phyloP scores from a whole-genome alignment of 352 stramenopile species.

The Globisporangium nunn region DNA sequence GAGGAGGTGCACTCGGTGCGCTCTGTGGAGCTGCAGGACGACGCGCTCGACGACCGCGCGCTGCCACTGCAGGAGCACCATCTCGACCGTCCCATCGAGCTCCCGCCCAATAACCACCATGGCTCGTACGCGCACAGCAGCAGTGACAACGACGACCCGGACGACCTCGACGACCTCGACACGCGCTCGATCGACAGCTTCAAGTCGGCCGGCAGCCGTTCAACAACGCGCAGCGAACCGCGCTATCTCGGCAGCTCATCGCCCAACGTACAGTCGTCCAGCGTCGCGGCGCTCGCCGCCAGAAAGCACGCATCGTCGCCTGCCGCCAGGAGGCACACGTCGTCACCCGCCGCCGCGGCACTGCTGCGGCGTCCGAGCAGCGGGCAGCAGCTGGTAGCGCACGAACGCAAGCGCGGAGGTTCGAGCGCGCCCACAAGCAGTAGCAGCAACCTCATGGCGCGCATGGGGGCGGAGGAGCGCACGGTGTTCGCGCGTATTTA shows the following conservation, averaged over 20 bases:
- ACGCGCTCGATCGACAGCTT: not conserved
- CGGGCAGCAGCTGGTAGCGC: not conserved
- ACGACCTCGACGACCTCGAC: slow-evolving; percentile 2
- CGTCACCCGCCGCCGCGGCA: not conserved
- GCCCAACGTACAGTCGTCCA: slow-evolving; percentile 14
- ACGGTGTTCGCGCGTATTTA: slow-evolving; percentile 78
- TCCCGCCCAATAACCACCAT: not conserved
- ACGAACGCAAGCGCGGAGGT: slow-evolving; percentile 13
- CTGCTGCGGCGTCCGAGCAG: slow-evolving; percentile 7
- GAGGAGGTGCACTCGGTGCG: slow-evolving; percentile 15
- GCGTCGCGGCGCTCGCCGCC: slow-evolving; percentile 9
- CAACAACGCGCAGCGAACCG: not conserved
- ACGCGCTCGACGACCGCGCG: slow-evolving; percentile 2
- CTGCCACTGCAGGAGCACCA: slow-evolving; percentile 13
- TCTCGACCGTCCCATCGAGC: slow-evolving; percentile 9
- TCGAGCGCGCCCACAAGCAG: not conserved
- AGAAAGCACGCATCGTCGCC: slow-evolving; percentile 8
- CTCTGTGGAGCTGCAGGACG: slow-evolving; percentile 6
- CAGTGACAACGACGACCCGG: not conserved
- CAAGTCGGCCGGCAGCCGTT: not conserved
- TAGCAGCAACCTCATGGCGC: slow-evolving; percentile 1
- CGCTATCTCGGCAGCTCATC: slow-evolving; percentile 3
- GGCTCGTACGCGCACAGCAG: not conserved
- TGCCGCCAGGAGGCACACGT: slow-evolving; percentile 8
- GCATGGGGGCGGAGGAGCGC: slow-evolving; percentile 31